A percentile compares a stretch with the other conserved stretches of the same genome.
These are phyloP conservation scores for Oldenlandia corymbosa DNA, from an alignment of 257 asterid species.

Conservation along the genomic window DNA sequence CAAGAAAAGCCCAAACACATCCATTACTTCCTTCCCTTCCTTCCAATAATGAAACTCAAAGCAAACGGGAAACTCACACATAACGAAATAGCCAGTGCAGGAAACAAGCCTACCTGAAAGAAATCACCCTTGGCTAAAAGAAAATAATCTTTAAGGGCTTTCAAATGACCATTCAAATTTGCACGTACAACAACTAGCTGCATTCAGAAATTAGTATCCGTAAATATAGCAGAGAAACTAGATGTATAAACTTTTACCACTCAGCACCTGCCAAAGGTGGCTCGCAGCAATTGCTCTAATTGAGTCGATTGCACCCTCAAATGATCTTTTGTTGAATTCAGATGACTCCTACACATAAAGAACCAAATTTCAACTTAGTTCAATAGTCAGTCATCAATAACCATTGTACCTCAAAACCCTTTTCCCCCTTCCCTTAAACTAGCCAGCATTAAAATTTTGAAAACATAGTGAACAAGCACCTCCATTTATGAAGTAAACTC, in stretches of 20 bases:
- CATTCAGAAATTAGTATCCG: conserved; percentile 25
- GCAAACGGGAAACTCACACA: not conserved
- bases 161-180: conserved; percentile 97
- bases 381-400: not conserved
- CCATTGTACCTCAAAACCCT: not conserved
- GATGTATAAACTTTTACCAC: conserved; percentile 18
- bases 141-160: conserved; percentile 96
- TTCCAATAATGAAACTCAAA: not conserved
- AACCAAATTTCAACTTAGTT: conserved; percentile 13
- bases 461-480: not conserved
- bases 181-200: conserved; percentile 99
- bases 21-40: not conserved
- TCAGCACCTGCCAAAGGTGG: conserved; percentile 95
- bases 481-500: not conserved
- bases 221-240: conserved; percentile 17
- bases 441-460: not conserved
- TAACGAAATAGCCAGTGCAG: not conserved
- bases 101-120: conserved; percentile 63
- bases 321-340: conserved; percentile 91
- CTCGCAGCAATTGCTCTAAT: conserved; percentile 92
- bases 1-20: not conserved
- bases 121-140: conserved; percentile 97
- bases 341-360: conserved; percentile 64
- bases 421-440: too few relatives aligned
- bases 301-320: conserved; percentile 73